phyloP scores from a whole-genome alignment of 2,329 filamentous ascomycete species.

The Paraphaeosphaeria minitans region DNA sequence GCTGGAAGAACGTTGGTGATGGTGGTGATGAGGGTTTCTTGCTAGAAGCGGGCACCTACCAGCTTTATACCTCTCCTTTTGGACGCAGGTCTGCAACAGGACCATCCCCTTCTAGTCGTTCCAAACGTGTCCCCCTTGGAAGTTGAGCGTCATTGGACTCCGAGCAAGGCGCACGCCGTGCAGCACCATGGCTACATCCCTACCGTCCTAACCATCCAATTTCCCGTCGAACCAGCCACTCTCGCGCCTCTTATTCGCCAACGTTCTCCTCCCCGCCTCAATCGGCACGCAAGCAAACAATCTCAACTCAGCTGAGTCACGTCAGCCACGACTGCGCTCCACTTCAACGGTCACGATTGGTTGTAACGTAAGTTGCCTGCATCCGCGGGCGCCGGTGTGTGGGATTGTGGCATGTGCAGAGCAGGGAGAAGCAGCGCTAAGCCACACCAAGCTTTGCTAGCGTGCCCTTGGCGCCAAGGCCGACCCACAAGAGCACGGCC shows the following conservation, averaged over 20 bases:
- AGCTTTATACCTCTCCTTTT: conserved; percentile 1
- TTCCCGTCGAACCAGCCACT: conserved; percentile 8
- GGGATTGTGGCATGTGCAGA: not conserved
- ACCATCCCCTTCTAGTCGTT: not conserved
- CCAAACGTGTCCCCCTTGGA: not conserved
- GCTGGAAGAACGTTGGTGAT: too few relatives aligned
- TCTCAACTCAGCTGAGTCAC: conserved; percentile 1
- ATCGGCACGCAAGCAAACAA: not conserved
- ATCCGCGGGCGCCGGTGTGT: conserved; percentile 8
- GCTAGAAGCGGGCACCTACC: not conserved
- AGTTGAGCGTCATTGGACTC: not conserved
- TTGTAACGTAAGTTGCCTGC: conserved; percentile 11
- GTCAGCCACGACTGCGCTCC: not conserved
- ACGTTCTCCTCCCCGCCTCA: not conserved
- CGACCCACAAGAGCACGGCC: conserved; percentile 26
- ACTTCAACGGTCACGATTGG: not conserved
- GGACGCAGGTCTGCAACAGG: not conserved
- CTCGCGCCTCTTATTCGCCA: not conserved
- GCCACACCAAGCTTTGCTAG: conserved; percentile 34
- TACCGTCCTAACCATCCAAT: not conserved
- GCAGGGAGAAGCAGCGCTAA: conserved; percentile 19
- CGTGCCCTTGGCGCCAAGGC: conserved; percentile 18
- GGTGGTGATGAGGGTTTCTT: not conserved
- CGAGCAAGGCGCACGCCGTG: not conserved
- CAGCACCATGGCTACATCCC: not conserved